A percentile compares a stretch with the other conserved stretches of the same genome.
These are phyloP conservation scores for Pythium myriotylum DNA, from an alignment of 352 stramenopile genomes.

Conservation along the genomic window DNA sequence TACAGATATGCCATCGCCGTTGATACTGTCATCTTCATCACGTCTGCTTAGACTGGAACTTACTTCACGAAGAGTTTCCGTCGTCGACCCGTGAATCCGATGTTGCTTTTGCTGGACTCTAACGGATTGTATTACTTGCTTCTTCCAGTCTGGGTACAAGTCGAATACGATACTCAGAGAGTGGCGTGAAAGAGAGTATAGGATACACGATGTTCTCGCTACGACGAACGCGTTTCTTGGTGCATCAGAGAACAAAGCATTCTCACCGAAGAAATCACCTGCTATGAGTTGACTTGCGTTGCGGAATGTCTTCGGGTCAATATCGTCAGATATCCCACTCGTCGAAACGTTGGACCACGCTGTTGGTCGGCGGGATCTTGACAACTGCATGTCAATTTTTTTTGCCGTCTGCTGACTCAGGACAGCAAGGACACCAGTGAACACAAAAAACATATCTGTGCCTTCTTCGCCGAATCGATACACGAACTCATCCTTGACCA, in stretches of 20 bases:
- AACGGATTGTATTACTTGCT: conserved; percentile 49
- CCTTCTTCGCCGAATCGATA: conserved; percentile 51
- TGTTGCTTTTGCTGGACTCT: conserved; percentile 51
- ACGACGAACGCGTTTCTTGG: conserved; percentile 46
- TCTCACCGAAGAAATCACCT: conserved; percentile 51
- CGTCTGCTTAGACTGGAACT: neutral
- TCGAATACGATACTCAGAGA: conserved; percentile 58
- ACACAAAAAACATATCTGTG: conserved; percentile 67
- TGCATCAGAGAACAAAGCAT: conserved; percentile 43
- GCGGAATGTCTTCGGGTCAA: conserved; percentile 14
- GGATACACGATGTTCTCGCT: conserved; percentile 49
- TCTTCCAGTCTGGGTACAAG: conserved; percentile 49
- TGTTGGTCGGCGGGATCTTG: neutral
- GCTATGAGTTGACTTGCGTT: conserved; percentile 37
- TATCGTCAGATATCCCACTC: neutral
- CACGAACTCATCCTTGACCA: conserved; percentile 51
- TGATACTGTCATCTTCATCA: conserved; percentile 1
- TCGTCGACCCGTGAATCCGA: conserved; percentile 19
- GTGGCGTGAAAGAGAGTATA: conserved; percentile 45
- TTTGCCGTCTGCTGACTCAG: conserved; percentile 18
- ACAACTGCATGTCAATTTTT: conserved; percentile 2
- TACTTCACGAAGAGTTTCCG: neutral
- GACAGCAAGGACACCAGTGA: conserved; percentile 44
- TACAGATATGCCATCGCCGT: too few species aligned
- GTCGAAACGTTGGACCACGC: neutral